Conservation (phyloP, 108 stramenopile genomes). For the Cyclostephanos invisitatus region DNA sequence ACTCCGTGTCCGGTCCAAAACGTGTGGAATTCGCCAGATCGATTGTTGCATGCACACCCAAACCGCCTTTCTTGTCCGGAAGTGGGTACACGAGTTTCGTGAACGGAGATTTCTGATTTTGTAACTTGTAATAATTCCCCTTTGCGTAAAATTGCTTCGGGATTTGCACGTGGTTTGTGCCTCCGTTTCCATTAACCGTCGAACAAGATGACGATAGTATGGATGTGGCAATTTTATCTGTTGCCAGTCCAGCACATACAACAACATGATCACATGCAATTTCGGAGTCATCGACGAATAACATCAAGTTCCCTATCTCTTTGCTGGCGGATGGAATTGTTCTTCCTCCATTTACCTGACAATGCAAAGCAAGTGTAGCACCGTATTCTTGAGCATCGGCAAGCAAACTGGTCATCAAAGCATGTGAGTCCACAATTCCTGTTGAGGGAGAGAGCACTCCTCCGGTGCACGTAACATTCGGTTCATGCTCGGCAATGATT, state of each 20-base stretch:
- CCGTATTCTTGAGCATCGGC: constrained; percentile 75
- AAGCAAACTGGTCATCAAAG: constrained; percentile 62
- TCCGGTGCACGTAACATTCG: constrained; percentile 57
- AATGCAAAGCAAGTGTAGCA: constrained; percentile 58
- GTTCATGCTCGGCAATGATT: constrained; percentile 58
- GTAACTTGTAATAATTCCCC: constrained; percentile 79
- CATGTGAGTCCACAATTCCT: constrained; percentile 80
- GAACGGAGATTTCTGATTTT: constrained; percentile 68
- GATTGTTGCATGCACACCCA: constrained; percentile 87
- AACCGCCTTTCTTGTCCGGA: constrained; percentile 64
- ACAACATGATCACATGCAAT: constrained; percentile 67
- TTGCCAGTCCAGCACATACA: constrained; percentile 69
- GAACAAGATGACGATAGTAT: constrained; percentile 30
- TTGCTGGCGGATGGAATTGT: constrained; percentile 5
- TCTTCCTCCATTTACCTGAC: constrained; percentile 54
- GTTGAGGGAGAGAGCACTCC: constrained; percentile 82
- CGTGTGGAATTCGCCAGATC: constrained; percentile 64
- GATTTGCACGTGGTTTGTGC: constrained; percentile 9
- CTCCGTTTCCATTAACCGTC: background rate
- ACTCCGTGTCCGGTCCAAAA: constrained; percentile 89
- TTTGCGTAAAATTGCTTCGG: constrained; percentile 80
- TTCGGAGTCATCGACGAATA: constrained; percentile 53
- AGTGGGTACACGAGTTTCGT: constrained; percentile 78
- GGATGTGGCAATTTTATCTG: constrained; percentile 54
- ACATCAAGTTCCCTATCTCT: constrained; percentile 15